Conservation (phyloP, 768 basidiomycete species). For the Boletus sp. region DNA sequence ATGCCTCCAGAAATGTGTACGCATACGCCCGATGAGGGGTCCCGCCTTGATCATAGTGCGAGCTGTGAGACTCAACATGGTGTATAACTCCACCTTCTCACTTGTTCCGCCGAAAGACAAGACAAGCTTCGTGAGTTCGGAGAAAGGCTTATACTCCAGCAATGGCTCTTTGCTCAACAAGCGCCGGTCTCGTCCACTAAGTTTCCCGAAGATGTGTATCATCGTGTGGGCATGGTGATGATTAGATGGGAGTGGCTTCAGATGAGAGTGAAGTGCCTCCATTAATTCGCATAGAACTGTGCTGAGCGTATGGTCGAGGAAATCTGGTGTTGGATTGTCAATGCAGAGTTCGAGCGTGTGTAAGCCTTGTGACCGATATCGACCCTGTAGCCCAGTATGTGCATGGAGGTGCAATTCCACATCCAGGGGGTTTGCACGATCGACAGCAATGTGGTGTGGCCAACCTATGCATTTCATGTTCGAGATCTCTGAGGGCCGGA, state of each 20-base stretch:
- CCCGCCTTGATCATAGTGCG: slow-evolving; percentile 55
- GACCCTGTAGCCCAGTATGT: too few relatives aligned
- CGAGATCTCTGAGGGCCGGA: too few relatives aligned
- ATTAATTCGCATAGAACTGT: too few relatives aligned
- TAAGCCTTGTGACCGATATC: slow-evolving; percentile 90
- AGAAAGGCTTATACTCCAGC: slow-evolving; percentile 67
- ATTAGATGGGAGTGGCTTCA: too few relatives aligned
- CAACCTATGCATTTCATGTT: too few relatives aligned
- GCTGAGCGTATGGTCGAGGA: too few relatives aligned
- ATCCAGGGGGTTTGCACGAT: too few relatives aligned
- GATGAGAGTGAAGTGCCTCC: too few relatives aligned
- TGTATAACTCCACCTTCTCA: slow-evolving; percentile 63
- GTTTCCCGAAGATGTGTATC: slow-evolving; percentile 92
- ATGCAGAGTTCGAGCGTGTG: slow-evolving; percentile 95
- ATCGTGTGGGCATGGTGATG: slow-evolving; percentile 92
- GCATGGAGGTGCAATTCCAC: too few relatives aligned
- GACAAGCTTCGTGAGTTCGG: slow-evolving; percentile 65
- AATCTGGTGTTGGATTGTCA: too few relatives aligned
- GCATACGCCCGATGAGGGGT: slow-evolving; percentile 48
- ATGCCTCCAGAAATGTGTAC: slow-evolving; percentile 69
- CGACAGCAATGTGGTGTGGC: too few relatives aligned
- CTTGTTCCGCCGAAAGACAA: slow-evolving; percentile 72
- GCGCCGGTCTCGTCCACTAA: slow-evolving; percentile 91
- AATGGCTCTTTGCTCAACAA: slow-evolving; percentile 78
- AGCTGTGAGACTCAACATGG: slow-evolving; percentile 64